Conservation (phyloP, 139 green algal species). For the Zygnema circumcarinatum region DNA sequence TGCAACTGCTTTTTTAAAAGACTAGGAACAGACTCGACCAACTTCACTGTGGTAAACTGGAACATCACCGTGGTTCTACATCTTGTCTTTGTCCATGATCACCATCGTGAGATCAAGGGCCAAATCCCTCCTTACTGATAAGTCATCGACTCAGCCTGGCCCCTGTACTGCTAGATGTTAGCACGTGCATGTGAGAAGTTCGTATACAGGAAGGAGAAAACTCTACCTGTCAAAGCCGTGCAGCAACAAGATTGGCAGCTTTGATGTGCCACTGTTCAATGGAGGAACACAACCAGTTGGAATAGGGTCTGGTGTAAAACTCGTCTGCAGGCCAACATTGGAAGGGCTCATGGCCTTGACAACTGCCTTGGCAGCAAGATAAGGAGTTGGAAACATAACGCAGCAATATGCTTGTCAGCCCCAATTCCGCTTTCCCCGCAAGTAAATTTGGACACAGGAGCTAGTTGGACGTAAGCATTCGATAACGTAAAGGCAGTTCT, state of each 20-base stretch:
- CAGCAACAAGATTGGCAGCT: slow-evolving; percentile 46
- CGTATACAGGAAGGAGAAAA: no score
- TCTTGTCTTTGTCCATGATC: no score
- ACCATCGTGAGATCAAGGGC: not conserved
- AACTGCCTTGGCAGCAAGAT: not conserved
- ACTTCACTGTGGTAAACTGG: not conserved
- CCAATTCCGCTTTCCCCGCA: not conserved
- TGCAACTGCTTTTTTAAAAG: not conserved
- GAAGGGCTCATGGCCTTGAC: not conserved
- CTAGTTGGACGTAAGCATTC: not conserved
- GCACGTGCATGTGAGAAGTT: not conserved
- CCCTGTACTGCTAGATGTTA: not conserved
- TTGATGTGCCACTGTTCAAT: not conserved
- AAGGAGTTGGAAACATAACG: not conserved
- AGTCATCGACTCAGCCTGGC: not conserved
- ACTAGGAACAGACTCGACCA: slow-evolving; percentile 4
- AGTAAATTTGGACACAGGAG: not conserved
- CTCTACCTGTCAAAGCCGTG: slow-evolving; percentile 54
- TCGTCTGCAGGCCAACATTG: slow-evolving; percentile 23
- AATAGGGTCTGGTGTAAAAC: slow-evolving; percentile 45
- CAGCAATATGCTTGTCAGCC: not conserved
- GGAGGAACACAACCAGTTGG: slow-evolving; percentile 27
- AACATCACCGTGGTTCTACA: not conserved
- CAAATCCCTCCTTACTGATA: not conserved
- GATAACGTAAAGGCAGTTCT: not conserved